Evolutionary conservation across 257 asterid genomes (phyloP).

Genomic region (Misopates orontium): DNA sequence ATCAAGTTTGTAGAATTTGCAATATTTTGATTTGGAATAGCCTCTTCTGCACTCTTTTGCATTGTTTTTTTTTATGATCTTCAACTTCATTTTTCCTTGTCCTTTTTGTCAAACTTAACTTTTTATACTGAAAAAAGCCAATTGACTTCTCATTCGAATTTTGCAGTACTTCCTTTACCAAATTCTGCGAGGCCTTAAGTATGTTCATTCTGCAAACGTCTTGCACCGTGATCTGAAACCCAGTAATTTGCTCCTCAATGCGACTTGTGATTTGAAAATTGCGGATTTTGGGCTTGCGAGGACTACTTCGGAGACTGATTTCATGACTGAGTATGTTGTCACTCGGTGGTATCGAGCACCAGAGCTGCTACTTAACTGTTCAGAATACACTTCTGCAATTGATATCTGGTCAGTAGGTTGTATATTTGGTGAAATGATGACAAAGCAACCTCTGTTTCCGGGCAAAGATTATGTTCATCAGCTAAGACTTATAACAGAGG

Average conservation of each 20-base stretch:
- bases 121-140: background rate
- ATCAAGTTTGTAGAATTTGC: background rate
- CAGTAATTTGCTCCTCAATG: conserved; percentile 82
- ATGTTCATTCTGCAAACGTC: conserved; percentile 90
- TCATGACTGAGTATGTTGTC: conserved; percentile 99
- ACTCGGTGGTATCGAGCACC: conserved; percentile 99
- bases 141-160: conserved; percentile 22
- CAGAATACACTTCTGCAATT: conserved; percentile 94
- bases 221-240: conserved; percentile 98
- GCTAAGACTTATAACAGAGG: conserved; percentile 95
- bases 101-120: background rate
- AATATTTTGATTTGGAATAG: background rate
- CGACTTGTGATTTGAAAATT: conserved; percentile 83
- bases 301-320: conserved; percentile 97
- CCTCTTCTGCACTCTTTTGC: background rate
- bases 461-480: conserved; percentile 97
- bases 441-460: conserved; percentile 89
- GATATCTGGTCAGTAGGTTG: conserved; percentile 99
- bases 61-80: background rate
- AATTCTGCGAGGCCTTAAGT: conserved; percentile 87
- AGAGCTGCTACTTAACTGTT: conserved; percentile 90
- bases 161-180: conserved; percentile 95
- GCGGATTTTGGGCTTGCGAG: conserved; percentile 98
- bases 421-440: conserved; percentile 93
- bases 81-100: background rate